phyloP scores from a whole-genome alignment of 306 rosid genomes.

The Malus sieversii region DNA sequence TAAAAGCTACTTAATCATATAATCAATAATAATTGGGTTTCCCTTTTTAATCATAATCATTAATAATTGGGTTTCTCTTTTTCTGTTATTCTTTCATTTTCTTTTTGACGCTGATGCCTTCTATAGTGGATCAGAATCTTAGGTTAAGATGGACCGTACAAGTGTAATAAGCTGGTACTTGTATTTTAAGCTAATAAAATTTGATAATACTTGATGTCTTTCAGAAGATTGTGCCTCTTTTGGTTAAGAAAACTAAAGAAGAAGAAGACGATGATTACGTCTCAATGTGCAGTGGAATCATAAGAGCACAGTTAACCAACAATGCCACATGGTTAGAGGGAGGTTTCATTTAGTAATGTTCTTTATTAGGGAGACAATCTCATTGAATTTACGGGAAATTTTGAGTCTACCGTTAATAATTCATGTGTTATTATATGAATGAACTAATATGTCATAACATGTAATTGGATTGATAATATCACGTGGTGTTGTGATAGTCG shows the following conservation, averaged over 20 bases:
- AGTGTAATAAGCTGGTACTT: not conserved
- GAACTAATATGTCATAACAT: too few relatives aligned
- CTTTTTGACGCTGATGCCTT: not conserved
- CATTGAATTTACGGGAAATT: not conserved
- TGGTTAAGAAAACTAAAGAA: not conserved
- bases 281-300: not conserved
- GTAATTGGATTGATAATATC: too few relatives aligned
- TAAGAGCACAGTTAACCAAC: not conserved
- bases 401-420: too few relatives aligned
- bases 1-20: not conserved
- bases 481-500: too few relatives aligned
- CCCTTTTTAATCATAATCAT: too few relatives aligned
- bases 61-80: not conserved
- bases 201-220: not conserved
- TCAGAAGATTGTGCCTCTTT: not conserved
- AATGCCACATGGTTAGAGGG: not conserved
- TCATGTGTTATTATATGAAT: too few relatives aligned
- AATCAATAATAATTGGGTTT: not conserved
- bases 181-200: not conserved
- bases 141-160: not conserved
- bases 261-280: not conserved
- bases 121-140: not conserved
- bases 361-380: not conserved
- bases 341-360: not conserved
- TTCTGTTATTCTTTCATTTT: not conserved